Conservation (phyloP, 2,329 filamentous ascomycete genomes). For the Sclerotinia nivalis region DNA sequence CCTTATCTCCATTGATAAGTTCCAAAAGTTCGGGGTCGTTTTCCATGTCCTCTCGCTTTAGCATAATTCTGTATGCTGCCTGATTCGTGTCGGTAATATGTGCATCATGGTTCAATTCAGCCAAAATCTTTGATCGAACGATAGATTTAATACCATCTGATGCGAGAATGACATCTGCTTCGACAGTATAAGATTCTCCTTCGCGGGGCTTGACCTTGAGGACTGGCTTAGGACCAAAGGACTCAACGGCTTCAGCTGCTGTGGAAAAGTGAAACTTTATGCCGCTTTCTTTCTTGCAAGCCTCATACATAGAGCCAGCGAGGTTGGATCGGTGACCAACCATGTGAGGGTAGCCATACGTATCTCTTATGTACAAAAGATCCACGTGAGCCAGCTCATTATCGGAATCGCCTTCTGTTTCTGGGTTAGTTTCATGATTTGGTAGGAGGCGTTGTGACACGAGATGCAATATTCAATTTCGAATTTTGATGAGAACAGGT, state of each 20-base stretch:
- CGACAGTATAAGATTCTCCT: constrained; percentile 50
- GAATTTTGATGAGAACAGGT: background rate
- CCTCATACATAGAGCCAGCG: constrained; percentile 67
- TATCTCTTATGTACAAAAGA: constrained; percentile 64
- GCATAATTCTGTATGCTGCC: constrained; percentile 78
- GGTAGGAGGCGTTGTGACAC: background rate
- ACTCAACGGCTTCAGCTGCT: constrained; percentile 55
- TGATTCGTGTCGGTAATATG: constrained; percentile 69
- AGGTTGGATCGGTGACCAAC: constrained; percentile 75
- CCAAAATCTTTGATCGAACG: constrained; percentile 55
- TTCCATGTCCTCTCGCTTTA: constrained; percentile 66
- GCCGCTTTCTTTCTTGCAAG: constrained; percentile 61
- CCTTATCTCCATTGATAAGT: constrained; percentile 65
- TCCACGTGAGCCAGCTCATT: constrained; percentile 70
- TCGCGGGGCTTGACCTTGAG: constrained; percentile 62
- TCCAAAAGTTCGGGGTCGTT: constrained; percentile 59
- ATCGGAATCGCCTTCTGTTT: constrained; percentile 64
- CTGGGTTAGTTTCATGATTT: background rate
- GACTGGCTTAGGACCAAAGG: constrained; percentile 58
- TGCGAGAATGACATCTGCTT: constrained; percentile 55
- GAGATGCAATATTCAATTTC: background rate
- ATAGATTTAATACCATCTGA: constrained; percentile 58
- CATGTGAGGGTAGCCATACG: constrained; percentile 61
- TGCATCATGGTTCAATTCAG: constrained; percentile 45
- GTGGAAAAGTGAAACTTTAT: constrained; percentile 71